Evolutionary conservation across 805 yeast species (phyloP).

Genomic region (Metschnikowia sp.): DNA sequence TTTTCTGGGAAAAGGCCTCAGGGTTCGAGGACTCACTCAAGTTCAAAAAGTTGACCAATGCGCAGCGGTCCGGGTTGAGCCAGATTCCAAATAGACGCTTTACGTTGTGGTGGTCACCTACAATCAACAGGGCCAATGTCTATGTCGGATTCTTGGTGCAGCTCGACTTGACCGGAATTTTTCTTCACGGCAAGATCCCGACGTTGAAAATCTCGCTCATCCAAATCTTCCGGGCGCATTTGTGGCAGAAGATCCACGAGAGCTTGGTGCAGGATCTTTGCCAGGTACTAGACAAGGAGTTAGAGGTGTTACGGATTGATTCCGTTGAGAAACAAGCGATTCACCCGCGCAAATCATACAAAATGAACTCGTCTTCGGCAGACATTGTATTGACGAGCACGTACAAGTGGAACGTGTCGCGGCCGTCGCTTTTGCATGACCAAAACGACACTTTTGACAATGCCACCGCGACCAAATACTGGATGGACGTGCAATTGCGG

Average conservation of each 20-base stretch:
- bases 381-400: conserved; percentile 77
- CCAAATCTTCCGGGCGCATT: conserved; percentile 95
- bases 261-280: conserved; percentile 90
- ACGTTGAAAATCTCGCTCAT: conserved; percentile 92
- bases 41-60: conserved; percentile 91
- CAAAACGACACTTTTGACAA: conserved; percentile 61
- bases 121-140: conserved; percentile 95
- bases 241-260: conserved; percentile 99
- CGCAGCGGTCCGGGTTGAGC: conserved; percentile 94
- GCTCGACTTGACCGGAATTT: conserved; percentile 92
- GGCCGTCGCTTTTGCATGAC: conserved; percentile 77
- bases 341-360: conserved; percentile 95
- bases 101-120: conserved; percentile 99
- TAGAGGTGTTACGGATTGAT: conserved; percentile 79
- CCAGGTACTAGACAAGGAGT: conserved; percentile 84
- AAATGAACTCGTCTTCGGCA: conserved; percentile 94
- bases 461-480: conserved; percentile 65
- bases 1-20: conserved; percentile 97
- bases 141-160: conserved; percentile 97
- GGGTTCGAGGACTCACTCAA: conserved; percentile 97
- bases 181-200: conserved; percentile 96
- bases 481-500: conserved; percentile 93
- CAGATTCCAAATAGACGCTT: conserved; percentile 97
- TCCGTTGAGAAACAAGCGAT: conserved; percentile 86
- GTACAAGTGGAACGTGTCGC: conserved; percentile 76